Evolutionary conservation across 805 yeast species (phyloP).

Genomic region (Barnettozyma sucrosica): DNA sequence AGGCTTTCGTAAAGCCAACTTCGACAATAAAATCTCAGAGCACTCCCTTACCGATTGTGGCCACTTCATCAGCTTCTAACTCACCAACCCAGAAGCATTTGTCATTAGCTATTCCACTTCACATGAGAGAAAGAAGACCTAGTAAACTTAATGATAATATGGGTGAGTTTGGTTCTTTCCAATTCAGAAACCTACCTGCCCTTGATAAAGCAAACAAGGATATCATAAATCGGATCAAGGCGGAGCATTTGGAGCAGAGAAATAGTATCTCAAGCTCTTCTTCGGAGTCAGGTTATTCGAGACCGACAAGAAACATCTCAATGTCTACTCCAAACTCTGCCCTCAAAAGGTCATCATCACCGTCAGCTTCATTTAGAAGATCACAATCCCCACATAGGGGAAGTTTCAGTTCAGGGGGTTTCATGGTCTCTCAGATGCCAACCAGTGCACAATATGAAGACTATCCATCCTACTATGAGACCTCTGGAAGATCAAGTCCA

Average conservation of each 20-base stretch:
- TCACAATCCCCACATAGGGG: constrained; percentile 29
- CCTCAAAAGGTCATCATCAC: constrained; percentile 43
- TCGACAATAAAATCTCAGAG: not conserved
- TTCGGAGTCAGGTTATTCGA: constrained; percentile 25
- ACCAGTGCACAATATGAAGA: constrained; percentile 26
- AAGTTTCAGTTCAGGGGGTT: constrained; percentile 15
- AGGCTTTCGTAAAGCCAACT: not conserved
- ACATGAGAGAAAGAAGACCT: constrained; percentile 64
- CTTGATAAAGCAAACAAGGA: constrained; percentile 92
- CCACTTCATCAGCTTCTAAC: constrained; percentile 26
- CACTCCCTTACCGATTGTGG: not conserved
- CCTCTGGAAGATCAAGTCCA: constrained; percentile 31
- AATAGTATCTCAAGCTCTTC: constrained; percentile 34
- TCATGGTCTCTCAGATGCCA: constrained; percentile 16
- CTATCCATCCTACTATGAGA: constrained; percentile 17
- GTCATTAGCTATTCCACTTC: constrained; percentile 47
- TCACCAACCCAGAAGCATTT: constrained; percentile 33
- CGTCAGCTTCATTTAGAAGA: constrained; percentile 28
- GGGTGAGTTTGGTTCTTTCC: constrained; percentile 86
- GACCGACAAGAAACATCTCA: constrained; percentile 28
- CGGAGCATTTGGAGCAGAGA: constrained; percentile 57
- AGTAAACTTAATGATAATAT: constrained; percentile 59
- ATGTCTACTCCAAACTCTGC: constrained; percentile 30
- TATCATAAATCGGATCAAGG: constrained; percentile 78
- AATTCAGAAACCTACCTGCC: constrained; percentile 82